Conservation (phyloP, 2,329 filamentous ascomycete species). For the Stylonectria norvegica region DNA sequence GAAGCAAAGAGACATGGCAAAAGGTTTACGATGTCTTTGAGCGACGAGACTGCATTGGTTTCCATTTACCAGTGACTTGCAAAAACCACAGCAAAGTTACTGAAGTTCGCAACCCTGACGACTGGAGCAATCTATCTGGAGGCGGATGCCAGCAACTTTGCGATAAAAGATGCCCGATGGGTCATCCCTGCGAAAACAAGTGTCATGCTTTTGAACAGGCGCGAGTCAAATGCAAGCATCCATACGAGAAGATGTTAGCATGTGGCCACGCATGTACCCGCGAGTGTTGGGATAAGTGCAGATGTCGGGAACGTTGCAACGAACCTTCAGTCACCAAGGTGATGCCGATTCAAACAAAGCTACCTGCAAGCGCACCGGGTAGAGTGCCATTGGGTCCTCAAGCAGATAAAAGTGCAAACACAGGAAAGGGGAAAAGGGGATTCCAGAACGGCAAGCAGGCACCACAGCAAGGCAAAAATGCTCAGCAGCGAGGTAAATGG, state of each 20-base stretch:
- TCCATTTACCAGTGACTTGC: constrained; percentile 61
- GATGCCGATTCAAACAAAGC: not conserved
- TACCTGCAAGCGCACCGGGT: not conserved
- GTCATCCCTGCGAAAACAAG: constrained; percentile 16
- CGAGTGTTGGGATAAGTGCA: constrained; percentile 15
- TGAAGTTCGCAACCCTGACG: constrained; percentile 48
- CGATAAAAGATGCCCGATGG: constrained; percentile 15
- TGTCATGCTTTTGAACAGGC: constrained; percentile 18
- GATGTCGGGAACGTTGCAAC: constrained; percentile 13
- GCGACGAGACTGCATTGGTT: constrained; percentile 27
- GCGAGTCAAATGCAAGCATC: constrained; percentile 29
- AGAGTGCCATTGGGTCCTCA: not conserved
- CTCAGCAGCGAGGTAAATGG: no score
- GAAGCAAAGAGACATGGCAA: constrained; percentile 41
- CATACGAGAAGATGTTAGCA: constrained; percentile 13
- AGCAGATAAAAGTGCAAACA: not conserved
- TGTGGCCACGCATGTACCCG: constrained; percentile 20
- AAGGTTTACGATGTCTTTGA: constrained; percentile 40
- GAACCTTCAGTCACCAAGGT: not conserved
- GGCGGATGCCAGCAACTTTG: constrained; percentile 18
- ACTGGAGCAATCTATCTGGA: constrained; percentile 43
- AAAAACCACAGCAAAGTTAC: constrained; percentile 52
- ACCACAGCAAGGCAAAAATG: no score
- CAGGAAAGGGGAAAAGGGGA: no score
- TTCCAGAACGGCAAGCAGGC: no score